Base-by-base conservation (phyloP, 352 stramenopile genomes). In the Blastocystis sp. region DNA sequence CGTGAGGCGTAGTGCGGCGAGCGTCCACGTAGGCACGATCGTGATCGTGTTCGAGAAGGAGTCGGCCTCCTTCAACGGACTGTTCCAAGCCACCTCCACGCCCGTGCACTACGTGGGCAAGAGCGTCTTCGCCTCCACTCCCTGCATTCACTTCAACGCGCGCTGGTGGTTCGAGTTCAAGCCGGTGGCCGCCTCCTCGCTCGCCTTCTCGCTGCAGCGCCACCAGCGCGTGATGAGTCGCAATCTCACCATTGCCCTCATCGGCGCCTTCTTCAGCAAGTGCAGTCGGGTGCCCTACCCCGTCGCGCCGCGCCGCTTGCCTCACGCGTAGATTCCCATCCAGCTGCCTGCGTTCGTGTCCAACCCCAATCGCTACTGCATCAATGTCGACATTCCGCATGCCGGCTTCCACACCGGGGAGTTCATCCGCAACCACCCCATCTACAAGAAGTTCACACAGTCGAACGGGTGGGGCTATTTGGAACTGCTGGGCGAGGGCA, bases 391-490 rank as follows among this genome's bases (percentile, higher is more conserved):
- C 24, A 52, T 76, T 54, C 7, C 7, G 19, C 24, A 43, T 7
- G 24, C 17, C 4, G 43, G 0, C 7, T 76, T 76, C 34, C 24
- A 76, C 7, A 17, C 38, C 9, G 65, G 65, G n/a, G 9, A 38
- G 34, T 9, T n/a, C 11, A n/a, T 76, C 6, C 65, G 65, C 19
- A 38, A 76, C 14, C 65, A 76, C 52, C 10, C 10, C 9, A 76
- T 38, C 6, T 76, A 43, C 38, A 4, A 52, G n/a, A n/a, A 38
- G 0, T 76, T 76, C 52, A 52, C 38, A 17, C 4, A 38, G 34
- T 17, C 10, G 11, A 52, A 76, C 52, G 65, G 65, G 17, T 76
- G 65, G 65, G 42, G 65, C 24, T 76, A 76, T 76, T 54, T 76
- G 14, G 65, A 76, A 2, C n/a, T 76, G 43, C 17, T 76, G 0